These are phyloP conservation scores for Platanthera guangdongensis DNA, from an alignment of 106 monocot genomes.

Conservation along the genomic window DNA sequence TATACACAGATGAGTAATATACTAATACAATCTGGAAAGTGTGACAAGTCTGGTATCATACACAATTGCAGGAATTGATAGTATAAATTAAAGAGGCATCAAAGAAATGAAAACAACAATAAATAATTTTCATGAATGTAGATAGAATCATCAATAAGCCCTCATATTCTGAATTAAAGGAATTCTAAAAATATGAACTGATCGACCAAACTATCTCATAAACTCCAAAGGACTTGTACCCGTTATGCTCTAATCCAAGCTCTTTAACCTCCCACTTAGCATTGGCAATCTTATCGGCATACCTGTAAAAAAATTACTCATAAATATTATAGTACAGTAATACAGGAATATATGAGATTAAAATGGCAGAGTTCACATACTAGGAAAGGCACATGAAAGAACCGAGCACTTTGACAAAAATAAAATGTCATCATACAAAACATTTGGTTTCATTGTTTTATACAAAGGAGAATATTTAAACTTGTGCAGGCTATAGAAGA, in stretches of 20 bases:
- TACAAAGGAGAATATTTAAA: too few species aligned
- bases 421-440: too few species aligned
- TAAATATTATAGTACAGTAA: neutral
- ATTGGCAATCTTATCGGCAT: constrained; percentile 82
- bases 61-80: neutral
- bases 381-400: neutral
- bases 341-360: neutral
- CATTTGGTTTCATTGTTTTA: too few species aligned
- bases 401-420: neutral
- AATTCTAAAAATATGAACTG: neutral
- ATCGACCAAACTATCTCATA: neutral
- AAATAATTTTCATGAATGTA: neutral
- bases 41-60: neutral
- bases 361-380: neutral
- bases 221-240: constrained; percentile 30
- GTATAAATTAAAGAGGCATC: neutral
- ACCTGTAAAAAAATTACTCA: constrained; percentile 29
- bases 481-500: too few species aligned
- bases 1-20: neutral
- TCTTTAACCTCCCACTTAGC: constrained; percentile 99
- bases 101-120: neutral
- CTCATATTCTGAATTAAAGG: constrained; percentile 1
- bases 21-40: neutral
- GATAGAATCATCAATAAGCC: neutral
- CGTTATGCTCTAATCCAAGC: constrained; percentile 90